Evolutionary conservation across 2,329 filamentous ascomycete species (phyloP).

Genomic region (Colletotrichum sp.): DNA sequence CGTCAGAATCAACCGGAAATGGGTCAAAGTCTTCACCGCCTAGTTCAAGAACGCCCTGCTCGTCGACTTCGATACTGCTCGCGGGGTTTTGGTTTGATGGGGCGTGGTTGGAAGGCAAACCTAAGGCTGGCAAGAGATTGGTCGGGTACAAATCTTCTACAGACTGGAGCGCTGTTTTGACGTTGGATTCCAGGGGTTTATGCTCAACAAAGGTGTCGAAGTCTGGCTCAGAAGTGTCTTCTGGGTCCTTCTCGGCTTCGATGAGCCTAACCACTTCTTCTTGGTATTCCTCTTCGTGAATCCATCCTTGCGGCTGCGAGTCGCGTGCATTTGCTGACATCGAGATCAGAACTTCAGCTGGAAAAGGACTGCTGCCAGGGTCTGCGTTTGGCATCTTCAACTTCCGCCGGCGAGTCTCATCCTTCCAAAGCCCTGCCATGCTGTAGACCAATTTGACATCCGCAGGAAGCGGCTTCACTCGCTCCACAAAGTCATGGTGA

Average conservation of each 20-base stretch:
- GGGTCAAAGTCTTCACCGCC: conserved; percentile 52
- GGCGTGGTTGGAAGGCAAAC: conserved; percentile 35
- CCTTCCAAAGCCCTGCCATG: conserved; percentile 91
- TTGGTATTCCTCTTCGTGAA: conserved; percentile 86
- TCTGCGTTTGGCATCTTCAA: conserved; percentile 68
- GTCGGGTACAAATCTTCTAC: conserved; percentile 85
- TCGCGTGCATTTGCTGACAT: conserved; percentile 86
- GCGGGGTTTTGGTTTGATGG: conserved; percentile 34
- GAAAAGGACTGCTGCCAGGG: conserved; percentile 77
- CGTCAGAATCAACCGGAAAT: conserved; percentile 59
- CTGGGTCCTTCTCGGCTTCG: conserved; percentile 62
- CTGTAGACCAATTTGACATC: conserved; percentile 89
- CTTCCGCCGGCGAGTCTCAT: conserved; percentile 83
- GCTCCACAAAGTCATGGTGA: conserved; percentile 88
- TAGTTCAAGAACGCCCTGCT: conserved; percentile 56
- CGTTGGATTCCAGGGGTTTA: conserved; percentile 54
- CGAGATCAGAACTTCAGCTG: conserved; percentile 79
- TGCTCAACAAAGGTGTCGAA: conserved; percentile 72
- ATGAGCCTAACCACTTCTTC: conserved; percentile 69
- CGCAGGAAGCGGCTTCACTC: conserved; percentile 62
- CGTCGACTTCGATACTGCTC: conserved; percentile 67
- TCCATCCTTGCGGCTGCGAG: conserved; percentile 80
- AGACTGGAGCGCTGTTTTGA: conserved; percentile 83
- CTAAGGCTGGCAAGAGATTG: conserved; percentile 59
- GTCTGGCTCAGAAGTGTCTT: conserved; percentile 45